These are phyloP conservation scores for Pogostemon cablin DNA, from an alignment of 257 asterid genomes.

Conservation along the genomic window DNA sequence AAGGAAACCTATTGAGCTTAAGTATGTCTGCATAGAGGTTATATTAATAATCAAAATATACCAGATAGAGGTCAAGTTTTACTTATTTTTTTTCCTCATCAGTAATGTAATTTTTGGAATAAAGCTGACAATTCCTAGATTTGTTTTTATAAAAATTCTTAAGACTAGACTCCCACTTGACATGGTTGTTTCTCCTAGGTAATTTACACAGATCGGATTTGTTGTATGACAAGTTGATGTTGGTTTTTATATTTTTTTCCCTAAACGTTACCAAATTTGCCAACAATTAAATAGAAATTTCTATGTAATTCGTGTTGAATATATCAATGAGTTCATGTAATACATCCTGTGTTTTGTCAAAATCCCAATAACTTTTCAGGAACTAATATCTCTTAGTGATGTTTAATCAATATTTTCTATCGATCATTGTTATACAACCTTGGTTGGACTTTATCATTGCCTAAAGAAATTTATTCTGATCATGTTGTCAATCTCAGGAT, in stretches of 20 bases:
- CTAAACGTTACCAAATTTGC: slow-evolving; percentile 3
- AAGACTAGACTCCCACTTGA: background rate
- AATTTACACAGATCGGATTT: background rate
- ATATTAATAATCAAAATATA: background rate
- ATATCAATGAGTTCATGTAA: slow-evolving; percentile 7
- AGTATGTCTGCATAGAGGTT: background rate
- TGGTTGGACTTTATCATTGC: background rate
- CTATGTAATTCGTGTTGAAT: background rate
- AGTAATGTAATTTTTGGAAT: background rate
- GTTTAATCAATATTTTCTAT: background rate
- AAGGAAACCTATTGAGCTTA: background rate
- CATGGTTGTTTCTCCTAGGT: background rate
- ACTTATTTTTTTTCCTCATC: background rate
- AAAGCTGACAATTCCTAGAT: background rate
- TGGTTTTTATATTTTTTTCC: slow-evolving; percentile 4
- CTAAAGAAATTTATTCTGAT: slow-evolving; percentile 6
- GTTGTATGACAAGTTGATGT: background rate
- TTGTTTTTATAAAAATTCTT: background rate
- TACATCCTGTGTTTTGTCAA: slow-evolving; percentile 10
- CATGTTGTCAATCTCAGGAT: slow-evolving; percentile 19
- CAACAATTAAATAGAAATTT: slow-evolving; percentile 2
- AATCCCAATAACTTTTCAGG: slow-evolving; percentile 2
- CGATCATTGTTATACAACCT: background rate
- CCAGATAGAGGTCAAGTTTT: background rate
- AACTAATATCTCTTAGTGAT: background rate